Conservation (phyloP, 2,329 filamentous ascomycete species). For the Scedosporium minutisporum region DNA sequence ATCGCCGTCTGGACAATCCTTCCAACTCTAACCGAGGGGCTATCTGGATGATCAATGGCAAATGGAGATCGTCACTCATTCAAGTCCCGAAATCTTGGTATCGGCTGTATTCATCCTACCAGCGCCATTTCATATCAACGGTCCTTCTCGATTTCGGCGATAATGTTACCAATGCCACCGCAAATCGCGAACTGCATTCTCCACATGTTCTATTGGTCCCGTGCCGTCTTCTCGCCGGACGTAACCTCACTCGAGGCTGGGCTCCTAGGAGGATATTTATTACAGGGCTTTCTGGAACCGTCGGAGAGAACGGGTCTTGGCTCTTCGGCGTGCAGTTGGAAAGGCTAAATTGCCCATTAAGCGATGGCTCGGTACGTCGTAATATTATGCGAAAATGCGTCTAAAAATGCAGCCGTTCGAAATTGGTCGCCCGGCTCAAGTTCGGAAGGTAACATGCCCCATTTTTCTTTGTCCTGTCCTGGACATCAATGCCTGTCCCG, state of each 20-base stretch:
- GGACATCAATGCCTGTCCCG: neutral
- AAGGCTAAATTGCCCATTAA: too few relatives aligned
- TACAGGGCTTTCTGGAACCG: too few relatives aligned
- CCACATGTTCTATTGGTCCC: neutral
- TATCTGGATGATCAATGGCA: neutral
- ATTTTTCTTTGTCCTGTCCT: neutral
- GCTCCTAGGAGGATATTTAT: too few relatives aligned
- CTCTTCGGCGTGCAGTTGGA: too few relatives aligned
- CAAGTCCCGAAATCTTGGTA: neutral
- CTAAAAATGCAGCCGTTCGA: neutral
- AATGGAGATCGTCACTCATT: neutral
- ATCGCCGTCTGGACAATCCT: too few relatives aligned
- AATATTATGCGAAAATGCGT: neutral
- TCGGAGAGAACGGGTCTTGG: too few relatives aligned
- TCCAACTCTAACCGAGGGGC: too few relatives aligned
- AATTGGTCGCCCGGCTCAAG: neutral
- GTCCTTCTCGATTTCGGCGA: neutral
- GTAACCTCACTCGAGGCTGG: too few relatives aligned
- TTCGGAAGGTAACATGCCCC: neutral
- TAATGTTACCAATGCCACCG: neutral
- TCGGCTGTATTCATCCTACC: neutral
- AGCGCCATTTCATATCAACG: too few relatives aligned
- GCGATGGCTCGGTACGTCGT: too few relatives aligned
- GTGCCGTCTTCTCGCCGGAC: too few relatives aligned
- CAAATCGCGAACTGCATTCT: neutral